Evolutionary conservation across 1,284 basidiomycete species (phyloP), one percentile per base, ranked within the genome.

Genomic region (Boletellus deceptivus): DNA sequence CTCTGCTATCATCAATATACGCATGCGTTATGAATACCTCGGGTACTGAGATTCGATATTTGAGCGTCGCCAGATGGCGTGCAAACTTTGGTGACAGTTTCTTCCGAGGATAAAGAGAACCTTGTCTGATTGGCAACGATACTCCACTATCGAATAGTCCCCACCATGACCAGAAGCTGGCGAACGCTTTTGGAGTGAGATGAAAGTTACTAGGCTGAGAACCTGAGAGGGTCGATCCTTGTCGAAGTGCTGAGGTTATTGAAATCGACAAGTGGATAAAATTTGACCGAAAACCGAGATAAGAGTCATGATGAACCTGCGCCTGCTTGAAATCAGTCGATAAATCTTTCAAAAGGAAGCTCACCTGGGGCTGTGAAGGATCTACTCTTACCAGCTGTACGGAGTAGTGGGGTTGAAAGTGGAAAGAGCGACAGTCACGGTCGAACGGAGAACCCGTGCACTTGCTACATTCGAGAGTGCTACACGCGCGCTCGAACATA

Each of bases 101-200:
- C 17, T 86, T 83, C 10, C 79, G 76, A 1, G 89, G 87, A 70
- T 92, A 96, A 27, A 91, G 84, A 6, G 73, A 76, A 22, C 96
- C 96, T 60, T 93, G 89, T 6, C 93, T 86, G 43, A 96, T 90
- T 0, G 94, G 94, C 14, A 97, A 74, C 2, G 89, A 85, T 58
- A 95, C 73, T 6, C 80, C 82, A 49, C 84, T 78, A 62, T 91
- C 88, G 67, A 98, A 98, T 10, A 96, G 74, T 34, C 75, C 75
- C 82, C 90, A 95, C 95, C 95, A 98, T 0, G 87, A 79, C 80
- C 87, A 93, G 71, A 99, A 98, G 67, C 95, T 92, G 5, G 91
- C 79, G 62, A 94, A 95, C 0, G 85, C 79, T 59, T 90, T 86
- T 0, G 95, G 93, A 2, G 88, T 91, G 36, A 98, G 80, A 71